A percentile compares a stretch with the other conserved stretches of the same genome.
phyloP scores from a whole-genome alignment of 306 rosid genomes.

The Acacia confusa region DNA sequence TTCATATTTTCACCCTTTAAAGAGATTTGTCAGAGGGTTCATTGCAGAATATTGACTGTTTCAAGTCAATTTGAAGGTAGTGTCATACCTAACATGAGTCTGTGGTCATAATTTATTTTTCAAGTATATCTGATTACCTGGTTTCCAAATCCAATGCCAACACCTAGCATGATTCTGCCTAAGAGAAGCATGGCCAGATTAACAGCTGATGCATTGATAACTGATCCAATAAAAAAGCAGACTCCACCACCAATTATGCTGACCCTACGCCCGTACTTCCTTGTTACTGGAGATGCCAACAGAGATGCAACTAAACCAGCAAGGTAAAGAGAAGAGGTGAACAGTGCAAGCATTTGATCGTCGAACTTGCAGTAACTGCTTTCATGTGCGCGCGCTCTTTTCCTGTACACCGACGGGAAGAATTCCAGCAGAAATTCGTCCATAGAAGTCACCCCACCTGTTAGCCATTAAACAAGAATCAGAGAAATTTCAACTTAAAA shows the following conservation, averaged over 20 bases:
- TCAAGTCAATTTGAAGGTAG: not conserved
- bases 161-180: conserved; percentile 4
- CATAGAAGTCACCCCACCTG: conserved; percentile 2
- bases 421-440: not conserved
- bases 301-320: conserved; percentile 1
- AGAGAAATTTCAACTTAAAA: not conserved
- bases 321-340: conserved; percentile 6
- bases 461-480: not conserved
- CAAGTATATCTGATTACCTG: not conserved
- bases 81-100: not conserved
- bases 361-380: not conserved
- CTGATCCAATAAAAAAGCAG: not conserved
- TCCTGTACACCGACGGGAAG: not conserved
- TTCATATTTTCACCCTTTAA: not conserved
- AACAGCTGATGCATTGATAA: conserved; percentile 1
- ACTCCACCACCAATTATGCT: conserved; percentile 1
- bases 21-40: not conserved
- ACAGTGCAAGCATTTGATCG: not conserved
- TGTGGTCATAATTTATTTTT: not conserved
- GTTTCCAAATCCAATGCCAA: conserved; percentile 10
- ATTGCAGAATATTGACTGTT: not conserved
- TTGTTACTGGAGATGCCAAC: not conserved
- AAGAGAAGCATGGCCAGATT: conserved; percentile 2
- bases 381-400: not conserved
- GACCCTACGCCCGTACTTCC: not conserved